phyloP scores from a whole-genome alignment of 2,329 filamentous ascomycete genomes.

The Epichloe elymi region DNA sequence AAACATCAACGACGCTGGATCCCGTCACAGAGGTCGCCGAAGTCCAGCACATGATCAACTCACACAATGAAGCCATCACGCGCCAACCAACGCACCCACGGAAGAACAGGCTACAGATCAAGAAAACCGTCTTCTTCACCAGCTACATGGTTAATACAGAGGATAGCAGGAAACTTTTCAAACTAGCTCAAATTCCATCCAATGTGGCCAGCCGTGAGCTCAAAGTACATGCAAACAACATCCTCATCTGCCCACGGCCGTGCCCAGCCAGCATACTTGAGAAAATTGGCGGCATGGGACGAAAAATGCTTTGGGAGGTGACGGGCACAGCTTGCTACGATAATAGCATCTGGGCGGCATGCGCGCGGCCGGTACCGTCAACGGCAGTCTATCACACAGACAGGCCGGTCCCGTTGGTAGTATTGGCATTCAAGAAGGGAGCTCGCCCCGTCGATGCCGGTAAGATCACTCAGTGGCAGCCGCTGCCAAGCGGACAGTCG shows the following conservation, averaged over 20 bases:
- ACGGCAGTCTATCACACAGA: constrained; percentile 64
- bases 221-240: constrained; percentile 75
- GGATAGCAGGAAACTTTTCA: constrained; percentile 60
- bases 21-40: constrained; percentile 69
- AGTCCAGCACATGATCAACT: constrained; percentile 79
- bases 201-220: constrained; percentile 56
- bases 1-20: constrained; percentile 59
- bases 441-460: constrained; percentile 67
- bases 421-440: constrained; percentile 66
- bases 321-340: constrained; percentile 63
- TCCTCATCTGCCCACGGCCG: constrained; percentile 73
- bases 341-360: constrained; percentile 76
- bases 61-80: constrained; percentile 53
- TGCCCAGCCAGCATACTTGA: constrained; percentile 60
- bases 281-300: constrained; percentile 77
- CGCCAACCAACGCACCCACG: constrained; percentile 21
- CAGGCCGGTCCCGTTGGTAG: constrained; percentile 63
- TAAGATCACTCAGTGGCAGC: constrained; percentile 74
- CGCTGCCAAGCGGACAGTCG: constrained; percentile 54
- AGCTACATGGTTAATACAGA: constrained; percentile 69
- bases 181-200: constrained; percentile 51
- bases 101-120: constrained; percentile 50
- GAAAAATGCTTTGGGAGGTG: constrained; percentile 73
- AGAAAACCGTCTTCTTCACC: constrained; percentile 82
- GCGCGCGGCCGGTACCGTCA: constrained; percentile 58